These are phyloP conservation scores for Aureobasidium subglaciale DNA, from an alignment of 2,329 filamentous ascomycete genomes.

Conservation along the genomic window DNA sequence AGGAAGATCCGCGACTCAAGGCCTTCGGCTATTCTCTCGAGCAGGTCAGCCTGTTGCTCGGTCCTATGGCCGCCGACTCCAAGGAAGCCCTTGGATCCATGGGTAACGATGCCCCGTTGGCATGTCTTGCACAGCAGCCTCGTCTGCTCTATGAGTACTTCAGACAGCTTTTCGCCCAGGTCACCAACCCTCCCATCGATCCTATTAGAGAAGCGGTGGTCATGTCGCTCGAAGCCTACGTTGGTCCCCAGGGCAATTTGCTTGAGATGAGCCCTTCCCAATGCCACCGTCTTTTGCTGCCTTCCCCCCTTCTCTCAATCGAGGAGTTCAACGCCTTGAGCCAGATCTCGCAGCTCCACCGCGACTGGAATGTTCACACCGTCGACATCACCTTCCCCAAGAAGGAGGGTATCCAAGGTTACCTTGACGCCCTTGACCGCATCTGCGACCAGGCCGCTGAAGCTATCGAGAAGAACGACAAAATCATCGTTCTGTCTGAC, in stretches of 20 bases:
- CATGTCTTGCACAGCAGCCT: conserved; percentile 82
- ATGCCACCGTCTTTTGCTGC: conserved; percentile 76
- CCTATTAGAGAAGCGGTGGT: conserved; percentile 95
- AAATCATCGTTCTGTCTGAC: conserved; percentile 83
- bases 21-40: conserved; percentile 94
- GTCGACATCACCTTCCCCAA: conserved; percentile 95
- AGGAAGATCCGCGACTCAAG: conserved; percentile 75
- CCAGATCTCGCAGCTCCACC: conserved; percentile 65
- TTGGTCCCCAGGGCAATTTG: conserved; percentile 90
- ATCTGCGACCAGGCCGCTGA: conserved; percentile 82
- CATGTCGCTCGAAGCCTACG: conserved; percentile 95
- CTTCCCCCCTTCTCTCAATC: conserved; percentile 81
- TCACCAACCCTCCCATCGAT: conserved; percentile 96
- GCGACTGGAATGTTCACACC: conserved; percentile 77
- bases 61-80: conserved; percentile 93
- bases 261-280: conserved; percentile 89
- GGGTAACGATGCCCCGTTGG: conserved; percentile 92
- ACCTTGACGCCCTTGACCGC: conserved; percentile 76
- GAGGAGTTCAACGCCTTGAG: conserved; percentile 84
- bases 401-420: conserved; percentile 71
- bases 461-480: conserved; percentile 75
- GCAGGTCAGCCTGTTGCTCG: conserved; percentile 84
- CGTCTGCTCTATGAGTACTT: conserved; percentile 93
- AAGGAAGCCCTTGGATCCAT: conserved; percentile 96
- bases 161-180: conserved; percentile 93